Base-by-base conservation (phyloP, 345 rosid species). In the Corymbia maculata region DNA sequence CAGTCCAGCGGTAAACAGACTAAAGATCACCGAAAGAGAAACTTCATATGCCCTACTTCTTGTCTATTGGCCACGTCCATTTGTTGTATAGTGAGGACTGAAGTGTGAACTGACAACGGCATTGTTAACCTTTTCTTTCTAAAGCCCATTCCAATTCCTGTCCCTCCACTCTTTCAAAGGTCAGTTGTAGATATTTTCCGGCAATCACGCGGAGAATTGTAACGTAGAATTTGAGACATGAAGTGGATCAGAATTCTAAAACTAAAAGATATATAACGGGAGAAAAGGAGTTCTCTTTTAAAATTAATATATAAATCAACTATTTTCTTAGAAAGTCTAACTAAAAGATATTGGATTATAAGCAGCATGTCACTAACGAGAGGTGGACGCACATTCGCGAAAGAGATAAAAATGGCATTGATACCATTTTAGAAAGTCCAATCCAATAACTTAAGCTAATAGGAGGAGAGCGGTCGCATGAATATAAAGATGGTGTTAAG, bases 401-500 rank as follows among this genome's bases (percentile, higher is more conserved):
- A 12, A 61, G 13, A 15, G 15, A 61, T 61, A 61, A 7, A 1
- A 61, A 14, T 61, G 9, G 9, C 64, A 12, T 24, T 57, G 28
- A 57, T 57, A 57, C 26, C 28, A 9, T 57, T 28, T 22, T 57
- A 22, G n/a, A 57, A 57, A 22, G 3, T 57, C 1, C 28, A 57
- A 57, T 7, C n/a, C 12, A 57, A 24, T 22, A 57, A 24, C 64
- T 57, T 57, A 57, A 57, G 6, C 0, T 57, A 0, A 57, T 24
- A 57, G 6, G 12, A 22, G 8, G 6, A 57, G 1, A 2, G 13
- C 22, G 64, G 22, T 1, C n/a, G 22, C 0, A 57, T 57, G 1
- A 57, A 57, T 57, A 57, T 57, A 57, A 57, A 57, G 1, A 57
- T 3, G 6, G 9, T 57, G 12, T 57, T 12, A 57, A 57, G 64